Evolutionary conservation across 192 early-diverging fungal species (phyloP).

Genomic region (Coemansia sp.): DNA sequence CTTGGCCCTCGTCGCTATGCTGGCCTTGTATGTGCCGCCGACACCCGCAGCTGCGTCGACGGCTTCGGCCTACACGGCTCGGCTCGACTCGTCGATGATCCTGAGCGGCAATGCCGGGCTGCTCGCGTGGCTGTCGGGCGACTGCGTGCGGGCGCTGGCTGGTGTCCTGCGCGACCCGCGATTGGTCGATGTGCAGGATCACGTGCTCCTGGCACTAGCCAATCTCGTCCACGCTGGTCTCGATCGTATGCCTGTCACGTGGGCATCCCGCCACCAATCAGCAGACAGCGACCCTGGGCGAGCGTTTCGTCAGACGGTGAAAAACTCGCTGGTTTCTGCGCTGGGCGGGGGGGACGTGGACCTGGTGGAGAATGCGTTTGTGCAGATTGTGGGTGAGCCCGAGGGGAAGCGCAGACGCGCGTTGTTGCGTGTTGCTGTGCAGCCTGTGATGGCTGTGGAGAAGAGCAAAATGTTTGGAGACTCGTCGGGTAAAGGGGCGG

Average conservation of each 20-base stretch:
- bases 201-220: constrained; percentile 11
- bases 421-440: constrained; percentile 24
- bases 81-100: constrained; percentile 11
- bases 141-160: neutral
- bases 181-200: constrained; percentile 27
- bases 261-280: constrained; percentile 25
- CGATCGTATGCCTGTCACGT: constrained; percentile 19
- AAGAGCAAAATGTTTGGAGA: constrained; percentile 35
- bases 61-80: constrained; percentile 7
- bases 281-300: constrained; percentile 18
- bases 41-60: constrained; percentile 31
- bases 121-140: constrained; percentile 12
- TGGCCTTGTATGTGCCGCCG: constrained; percentile 29
- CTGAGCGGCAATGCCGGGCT: neutral
- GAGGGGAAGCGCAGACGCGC: constrained; percentile 23
- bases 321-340: too few species aligned
- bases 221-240: constrained; percentile 18
- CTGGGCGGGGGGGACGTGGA: too few species aligned
- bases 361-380: constrained; percentile 5
- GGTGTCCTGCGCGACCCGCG: constrained; percentile 14
- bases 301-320: constrained; percentile 13
- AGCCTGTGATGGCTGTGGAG: constrained; percentile 38
- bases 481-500: too few species aligned
- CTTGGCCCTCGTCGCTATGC: constrained; percentile 16
- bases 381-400: neutral